Percentiles rank a stretch among this genome's conserved stretches.
Conservation (phyloP, 495 filamentous ascomycete species). For the Terfezia boudieri region DNA sequence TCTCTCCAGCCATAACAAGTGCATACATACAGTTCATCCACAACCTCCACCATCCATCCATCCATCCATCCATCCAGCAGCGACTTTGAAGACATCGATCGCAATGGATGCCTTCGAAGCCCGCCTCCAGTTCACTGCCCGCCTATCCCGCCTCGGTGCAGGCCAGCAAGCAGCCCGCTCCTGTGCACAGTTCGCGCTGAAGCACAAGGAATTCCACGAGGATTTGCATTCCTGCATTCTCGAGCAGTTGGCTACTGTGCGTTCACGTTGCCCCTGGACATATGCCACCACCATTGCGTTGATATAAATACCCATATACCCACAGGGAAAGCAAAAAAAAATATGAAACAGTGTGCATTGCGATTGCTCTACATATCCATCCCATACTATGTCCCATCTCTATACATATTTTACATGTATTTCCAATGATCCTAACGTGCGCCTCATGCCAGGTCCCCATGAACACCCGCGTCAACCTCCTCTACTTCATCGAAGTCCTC, state of each 20-base stretch:
- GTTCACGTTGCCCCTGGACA: constrained; percentile 3
- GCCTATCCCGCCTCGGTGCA: constrained; percentile 72
- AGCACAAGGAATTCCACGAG: constrained; percentile 78
- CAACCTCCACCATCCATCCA: no score
- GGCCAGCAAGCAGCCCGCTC: constrained; percentile 73
- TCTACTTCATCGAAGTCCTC: constrained; percentile 95
- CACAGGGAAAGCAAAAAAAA: no score
- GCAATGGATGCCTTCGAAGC: constrained; percentile 76
- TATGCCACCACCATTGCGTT: background rate
- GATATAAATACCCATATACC: no score
- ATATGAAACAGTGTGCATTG: no score
- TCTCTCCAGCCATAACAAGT: no score
- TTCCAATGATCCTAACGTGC: no score
- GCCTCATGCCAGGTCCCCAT: constrained; percentile 44
- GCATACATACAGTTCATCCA: no score
- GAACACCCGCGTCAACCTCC: constrained; percentile 94
- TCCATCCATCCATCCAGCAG: no score
- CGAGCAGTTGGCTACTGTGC: constrained; percentile 72
- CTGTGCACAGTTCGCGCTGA: constrained; percentile 83
- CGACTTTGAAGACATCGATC: no score
- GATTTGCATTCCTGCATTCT: constrained; percentile 93
- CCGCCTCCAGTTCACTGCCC: constrained; percentile 81
- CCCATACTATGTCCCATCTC: background rate
- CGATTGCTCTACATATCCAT: no score
- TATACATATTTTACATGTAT: background rate